phyloP scores from a whole-genome alignment of 371 early-diverging fungal genomes.

The Batkoa obscura region DNA sequence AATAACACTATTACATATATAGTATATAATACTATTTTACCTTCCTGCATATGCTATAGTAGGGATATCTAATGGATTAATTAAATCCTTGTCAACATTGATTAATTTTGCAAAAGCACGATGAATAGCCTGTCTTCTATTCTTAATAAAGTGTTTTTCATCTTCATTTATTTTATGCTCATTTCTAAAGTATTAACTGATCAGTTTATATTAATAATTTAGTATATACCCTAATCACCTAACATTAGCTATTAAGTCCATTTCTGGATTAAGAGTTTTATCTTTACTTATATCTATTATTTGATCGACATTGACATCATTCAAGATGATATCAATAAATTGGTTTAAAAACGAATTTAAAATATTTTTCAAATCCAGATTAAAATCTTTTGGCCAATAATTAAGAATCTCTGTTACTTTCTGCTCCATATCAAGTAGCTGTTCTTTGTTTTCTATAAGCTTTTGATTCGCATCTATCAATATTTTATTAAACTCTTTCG shows the following conservation, averaged over 20 bases:
- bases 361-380: neutral
- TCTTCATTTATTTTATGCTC: constrained; percentile 1
- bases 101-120: constrained; percentile 8
- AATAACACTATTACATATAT: neutral
- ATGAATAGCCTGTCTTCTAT: constrained; percentile 1
- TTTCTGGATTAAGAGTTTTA: neutral
- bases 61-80: constrained; percentile 8
- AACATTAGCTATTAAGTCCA: neutral
- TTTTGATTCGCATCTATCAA: too few relatives aligned
- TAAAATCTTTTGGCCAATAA: too few relatives aligned
- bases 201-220: neutral
- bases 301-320: neutral
- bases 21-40: neutral
- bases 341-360: neutral
- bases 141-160: constrained; percentile 2
- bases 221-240: neutral
- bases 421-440: too few relatives aligned
- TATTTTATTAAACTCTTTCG: too few relatives aligned
- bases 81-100: constrained; percentile 3
- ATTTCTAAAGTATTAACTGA: neutral
- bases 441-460: too few relatives aligned
- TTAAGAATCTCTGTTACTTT: too few relatives aligned
- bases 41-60: constrained; percentile 10
- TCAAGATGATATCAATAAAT: neutral
- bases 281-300: neutral